Percentiles rank a stretch among this genome's conserved stretches.
Conservation (phyloP, 2,329 filamentous ascomycete genomes). For the Diaporthe citri region DNA sequence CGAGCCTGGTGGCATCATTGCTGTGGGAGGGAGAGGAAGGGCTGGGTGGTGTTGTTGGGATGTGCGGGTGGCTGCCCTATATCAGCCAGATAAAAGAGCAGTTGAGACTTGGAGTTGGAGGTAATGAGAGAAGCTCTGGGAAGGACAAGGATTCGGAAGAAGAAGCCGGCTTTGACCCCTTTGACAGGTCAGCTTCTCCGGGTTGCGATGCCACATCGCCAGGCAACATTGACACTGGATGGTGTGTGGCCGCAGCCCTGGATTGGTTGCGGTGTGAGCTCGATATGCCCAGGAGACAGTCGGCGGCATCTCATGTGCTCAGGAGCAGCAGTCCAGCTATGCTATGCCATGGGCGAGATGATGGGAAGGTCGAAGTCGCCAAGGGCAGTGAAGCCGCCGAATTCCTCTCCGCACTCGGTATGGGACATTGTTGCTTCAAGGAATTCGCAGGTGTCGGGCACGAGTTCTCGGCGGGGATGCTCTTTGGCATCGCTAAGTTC, state of each 20-base stretch:
- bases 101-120: conserved; percentile 24
- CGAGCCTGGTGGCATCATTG: conserved; percentile 56
- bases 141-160: conserved; percentile 3
- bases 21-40: conserved; percentile 55
- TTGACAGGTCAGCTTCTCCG: conserved; percentile 23
- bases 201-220: conserved; percentile 33
- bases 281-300: conserved; percentile 35
- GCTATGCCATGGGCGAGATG: conserved; percentile 58
- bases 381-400: conserved; percentile 51
- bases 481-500: conserved; percentile 53
- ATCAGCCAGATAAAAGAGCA: conserved; percentile 45
- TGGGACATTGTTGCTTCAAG: conserved; percentile 50
- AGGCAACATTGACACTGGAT: neutral
- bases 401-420: conserved; percentile 51
- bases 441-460: conserved; percentile 58
- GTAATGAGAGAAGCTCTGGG: conserved; percentile 28
- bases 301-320: neutral
- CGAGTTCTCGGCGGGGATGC: conserved; percentile 58
- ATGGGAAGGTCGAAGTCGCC: conserved; percentile 55
- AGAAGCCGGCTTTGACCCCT: conserved; percentile 38
- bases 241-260: conserved; percentile 31
- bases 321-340: conserved; percentile 55
- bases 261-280: conserved; percentile 43
- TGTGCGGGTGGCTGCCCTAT: conserved; percentile 62
- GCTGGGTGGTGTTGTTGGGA: conserved; percentile 55